Base-by-base conservation (phyloP, 495 filamentous ascomycete species). In the Lindgomyces ingoldianus region DNA sequence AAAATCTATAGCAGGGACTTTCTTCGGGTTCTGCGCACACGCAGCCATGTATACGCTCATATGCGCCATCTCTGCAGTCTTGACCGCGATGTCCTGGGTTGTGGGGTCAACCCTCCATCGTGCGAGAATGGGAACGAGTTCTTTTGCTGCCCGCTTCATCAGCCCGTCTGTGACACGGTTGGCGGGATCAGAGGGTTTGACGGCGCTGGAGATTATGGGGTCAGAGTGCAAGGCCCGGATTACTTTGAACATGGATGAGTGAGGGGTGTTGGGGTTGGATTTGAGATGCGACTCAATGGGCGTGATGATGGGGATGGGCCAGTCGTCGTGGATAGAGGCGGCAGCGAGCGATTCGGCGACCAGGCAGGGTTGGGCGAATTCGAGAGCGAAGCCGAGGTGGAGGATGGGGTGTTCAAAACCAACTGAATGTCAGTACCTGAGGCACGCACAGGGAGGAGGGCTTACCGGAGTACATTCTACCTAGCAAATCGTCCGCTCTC, bases 401-500 rank as follows among this genome's bases (percentile, higher is more conserved):
- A 60, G 14, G 16, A 60, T 60, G n/a, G 57, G 57, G 44, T 60
- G 57, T 19, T 47, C 19, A 25, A 58, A 29, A 18, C 27, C 57
- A 22, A 36, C 4, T 9, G 25, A 42, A 6, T 22, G 44, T 59
- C 19, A 24, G 25, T 29, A 41, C n/a, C 21, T 4, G 53, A 57
- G 19, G n/a, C 16, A 9, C 41, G 4, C 14, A 21, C 4, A 21
- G 19, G 16, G 36, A 25, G 3, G n/a, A 29, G 22, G 36, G 16
- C 36, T 59, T 41, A 56, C 27, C 44, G 22, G 44, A 46, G 44
- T 46, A 49, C 46, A 49, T 47, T 19, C 50, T 30, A 36, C 4
- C 27, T 3, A 62, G 50, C 29, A 62, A 45, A 36, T 62, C 60
- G 55, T 62, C 49, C 3, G 60, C 60, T 25, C 46, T 19, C 36